Evolutionary conservation across 1,139 yeast genomes (phyloP).

Genomic region (Geotrichum aggregatum): DNA sequence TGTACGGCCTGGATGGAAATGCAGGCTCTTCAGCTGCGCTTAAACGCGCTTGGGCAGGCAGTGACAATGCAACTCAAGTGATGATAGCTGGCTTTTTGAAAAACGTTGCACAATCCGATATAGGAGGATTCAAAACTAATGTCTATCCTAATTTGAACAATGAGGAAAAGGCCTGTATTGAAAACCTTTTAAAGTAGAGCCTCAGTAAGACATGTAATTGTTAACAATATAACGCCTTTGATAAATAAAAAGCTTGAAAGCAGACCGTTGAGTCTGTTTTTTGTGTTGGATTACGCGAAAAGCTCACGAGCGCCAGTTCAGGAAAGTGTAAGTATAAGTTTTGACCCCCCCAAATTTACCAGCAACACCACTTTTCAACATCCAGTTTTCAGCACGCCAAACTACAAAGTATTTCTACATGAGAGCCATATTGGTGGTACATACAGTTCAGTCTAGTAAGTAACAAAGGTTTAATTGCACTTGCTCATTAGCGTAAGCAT

Average conservation of each 20-base stretch:
- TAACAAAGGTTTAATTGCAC: neutral
- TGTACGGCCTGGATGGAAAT: constrained; percentile 16
- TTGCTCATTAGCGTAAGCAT: neutral
- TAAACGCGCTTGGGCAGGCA: constrained; percentile 20
- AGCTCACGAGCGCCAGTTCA: constrained; percentile 2
- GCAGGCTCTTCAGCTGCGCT: neutral
- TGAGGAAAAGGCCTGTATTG: constrained; percentile 52
- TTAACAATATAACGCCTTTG: neutral
- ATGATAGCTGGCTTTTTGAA: constrained; percentile 59
- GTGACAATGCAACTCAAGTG: constrained; percentile 36
- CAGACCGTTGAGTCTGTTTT: neutral
- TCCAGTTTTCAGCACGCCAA: neutral
- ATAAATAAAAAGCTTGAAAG: neutral
- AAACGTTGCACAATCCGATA: constrained; percentile 53
- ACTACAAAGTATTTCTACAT: constrained; percentile 2
- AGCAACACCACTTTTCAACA: neutral
- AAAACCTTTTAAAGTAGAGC: constrained; percentile 4
- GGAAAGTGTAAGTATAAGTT: neutral
- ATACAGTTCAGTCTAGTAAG: neutral
- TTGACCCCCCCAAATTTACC: neutral
- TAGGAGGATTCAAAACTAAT: constrained; percentile 50
- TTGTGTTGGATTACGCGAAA: constrained; percentile 4
- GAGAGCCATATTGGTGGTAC: neutral
- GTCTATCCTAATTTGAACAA: constrained; percentile 41
- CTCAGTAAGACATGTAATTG: neutral